These are phyloP conservation scores for Vaccinium myrtillus DNA, from an alignment of 148 eudicot species.

Conservation along the genomic window DNA sequence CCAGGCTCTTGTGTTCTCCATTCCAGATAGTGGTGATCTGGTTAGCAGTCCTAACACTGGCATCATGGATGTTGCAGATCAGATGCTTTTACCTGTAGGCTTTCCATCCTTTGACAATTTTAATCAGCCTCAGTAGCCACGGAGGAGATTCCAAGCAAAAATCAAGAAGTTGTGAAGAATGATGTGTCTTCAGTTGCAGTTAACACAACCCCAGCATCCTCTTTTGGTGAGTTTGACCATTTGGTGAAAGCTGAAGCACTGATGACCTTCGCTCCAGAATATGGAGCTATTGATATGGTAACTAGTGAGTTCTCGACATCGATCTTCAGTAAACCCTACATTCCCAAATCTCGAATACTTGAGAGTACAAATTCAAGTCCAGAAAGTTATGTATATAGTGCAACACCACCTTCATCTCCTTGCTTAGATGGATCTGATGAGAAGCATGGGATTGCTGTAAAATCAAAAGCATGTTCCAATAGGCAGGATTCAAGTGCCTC, in stretches of 20 bases:
- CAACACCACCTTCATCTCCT: constrained; percentile 86
- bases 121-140: constrained; percentile 46
- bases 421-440: constrained; percentile 54
- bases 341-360: constrained; percentile 63
- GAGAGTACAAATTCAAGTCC: constrained; percentile 79
- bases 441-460: constrained; percentile 39
- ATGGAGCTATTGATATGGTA: constrained; percentile 84
- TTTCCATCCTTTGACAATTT: constrained; percentile 71
- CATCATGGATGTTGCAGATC: constrained; percentile 78
- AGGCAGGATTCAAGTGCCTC: constrained; percentile 39
- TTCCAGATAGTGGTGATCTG: constrained; percentile 65
- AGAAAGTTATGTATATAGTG: constrained; percentile 69
- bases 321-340: constrained; percentile 72
- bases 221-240: constrained; percentile 64
- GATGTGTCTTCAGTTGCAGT: constrained; percentile 43
- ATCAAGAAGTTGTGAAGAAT: constrained; percentile 51
- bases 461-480: constrained; percentile 43
- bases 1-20: constrained; percentile 58
- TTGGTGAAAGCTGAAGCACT: constrained; percentile 85
- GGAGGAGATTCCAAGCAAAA: constrained; percentile 66
- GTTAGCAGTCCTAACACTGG: constrained; percentile 63
- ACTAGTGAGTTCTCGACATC: constrained; percentile 65
- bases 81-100: constrained; percentile 57
- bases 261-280: constrained; percentile 92
- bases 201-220: constrained; percentile 45